These are phyloP conservation scores for Nitzschia putrida DNA, from an alignment of 108 stramenopile genomes.

Conservation along the genomic window DNA sequence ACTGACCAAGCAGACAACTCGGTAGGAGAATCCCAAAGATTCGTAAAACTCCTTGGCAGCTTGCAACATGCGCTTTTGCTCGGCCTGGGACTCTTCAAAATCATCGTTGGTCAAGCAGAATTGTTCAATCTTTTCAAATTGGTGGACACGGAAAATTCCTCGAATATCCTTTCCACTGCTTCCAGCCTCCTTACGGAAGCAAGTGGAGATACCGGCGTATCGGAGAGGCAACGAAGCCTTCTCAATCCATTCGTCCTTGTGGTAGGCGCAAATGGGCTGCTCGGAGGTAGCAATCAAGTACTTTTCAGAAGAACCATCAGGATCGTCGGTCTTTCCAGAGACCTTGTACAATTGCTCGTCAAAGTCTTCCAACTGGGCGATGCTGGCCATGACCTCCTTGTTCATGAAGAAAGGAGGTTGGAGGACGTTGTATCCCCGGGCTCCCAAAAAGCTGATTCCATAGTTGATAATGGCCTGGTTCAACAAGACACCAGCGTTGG, in stretches of 20 bases:
- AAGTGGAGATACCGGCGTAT: constrained; percentile 98
- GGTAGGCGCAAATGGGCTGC: constrained; percentile 99
- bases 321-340: constrained; percentile 91
- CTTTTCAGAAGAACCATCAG: constrained; percentile 85
- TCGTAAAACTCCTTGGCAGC: constrained; percentile 98
- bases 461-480: constrained; percentile 99
- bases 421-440: constrained; percentile 89
- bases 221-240: constrained; percentile 75
- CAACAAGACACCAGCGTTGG: constrained; percentile 94
- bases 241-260: constrained; percentile 95
- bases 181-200: constrained; percentile 99
- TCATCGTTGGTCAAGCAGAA: constrained; percentile 96
- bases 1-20: constrained; percentile 96
- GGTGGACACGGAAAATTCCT: constrained; percentile 99
- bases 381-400: constrained; percentile 99
- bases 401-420: constrained; percentile 99
- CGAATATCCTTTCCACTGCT: constrained; percentile 97
- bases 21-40: constrained; percentile 92
- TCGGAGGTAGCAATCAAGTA: constrained; percentile 99
- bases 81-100: constrained; percentile 84
- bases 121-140: constrained; percentile 99
- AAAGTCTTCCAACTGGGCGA: constrained; percentile 99
- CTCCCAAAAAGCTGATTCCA: constrained; percentile 91
- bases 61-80: constrained; percentile 89
- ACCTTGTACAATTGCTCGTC: constrained; percentile 99